phyloP scores from a whole-genome alignment of 2,329 filamentous ascomycete species.

The Sarocladium strictum region DNA sequence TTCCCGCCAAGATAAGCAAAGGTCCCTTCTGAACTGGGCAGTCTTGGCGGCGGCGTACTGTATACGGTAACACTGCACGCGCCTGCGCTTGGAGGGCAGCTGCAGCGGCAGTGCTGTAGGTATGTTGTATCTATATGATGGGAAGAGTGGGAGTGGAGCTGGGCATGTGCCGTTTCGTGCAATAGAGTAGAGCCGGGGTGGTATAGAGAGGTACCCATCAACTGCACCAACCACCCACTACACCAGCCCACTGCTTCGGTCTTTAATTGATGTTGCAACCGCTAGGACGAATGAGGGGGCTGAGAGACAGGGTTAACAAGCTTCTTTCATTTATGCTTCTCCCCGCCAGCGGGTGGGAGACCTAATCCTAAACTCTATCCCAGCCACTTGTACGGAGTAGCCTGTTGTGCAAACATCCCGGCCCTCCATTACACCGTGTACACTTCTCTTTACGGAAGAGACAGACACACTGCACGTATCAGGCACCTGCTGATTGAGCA shows the following conservation, averaged over 20 bases:
- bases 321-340: conserved; percentile 1
- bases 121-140: too few relatives aligned
- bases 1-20: conserved; percentile 6
- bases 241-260: not conserved
- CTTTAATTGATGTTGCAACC: not conserved
- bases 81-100: not conserved
- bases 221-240: too few relatives aligned
- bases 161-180: conserved; percentile 3
- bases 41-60: not conserved
- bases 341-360: not conserved
- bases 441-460: too few relatives aligned
- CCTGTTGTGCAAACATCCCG: too few relatives aligned
- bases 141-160: not conserved
- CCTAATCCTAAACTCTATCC: not conserved
- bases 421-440: too few relatives aligned
- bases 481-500: too few relatives aligned
- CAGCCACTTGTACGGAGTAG: not conserved
- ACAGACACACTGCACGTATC: too few relatives aligned
- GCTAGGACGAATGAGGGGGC: too few relatives aligned
- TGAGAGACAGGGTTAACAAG: not conserved
- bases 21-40: conserved; percentile 4
- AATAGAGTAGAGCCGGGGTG: not conserved
- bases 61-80: not conserved
- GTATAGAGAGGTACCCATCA: too few relatives aligned
- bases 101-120: too few relatives aligned